Evolutionary conservation across 495 filamentous ascomycete genomes (phyloP), one percentile per base, ranked within the genome.

Genomic region (Aspergillus incahuasiensis): DNA sequence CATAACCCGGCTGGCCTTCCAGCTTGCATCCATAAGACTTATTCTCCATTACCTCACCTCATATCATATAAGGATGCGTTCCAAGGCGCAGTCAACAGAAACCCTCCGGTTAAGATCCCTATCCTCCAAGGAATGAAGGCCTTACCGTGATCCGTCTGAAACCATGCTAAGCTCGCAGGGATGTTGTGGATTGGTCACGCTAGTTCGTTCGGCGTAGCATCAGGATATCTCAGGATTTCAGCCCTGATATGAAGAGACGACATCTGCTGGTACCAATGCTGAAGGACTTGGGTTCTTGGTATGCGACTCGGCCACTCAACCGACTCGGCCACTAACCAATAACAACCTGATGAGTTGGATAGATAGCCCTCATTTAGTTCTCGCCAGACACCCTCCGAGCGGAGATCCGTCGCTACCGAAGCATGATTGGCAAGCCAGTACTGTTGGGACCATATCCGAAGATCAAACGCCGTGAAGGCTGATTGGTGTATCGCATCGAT

Each of bases 371-470:
- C n/a, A 54, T 40, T 11, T 40, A 54, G 20, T 28, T 28, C 2
- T 46, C 52, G 6, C 52, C 41, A 18, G 32, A 20, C 12, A 28
- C 25, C 45, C 45, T 48, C 15, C 25, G 45, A 48, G 28, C 28
- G 20, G 43, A 44, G 9, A 54, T 54, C n/a, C 52, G 25, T 46
- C 41, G 41, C 25, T 46, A 25, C 18, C 52, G 52, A 3, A 54
- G 24, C 52, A 46, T 54, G 52, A 54, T 42, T n/a, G 25, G 46
- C 18, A 54, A 54, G 5, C 52, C 52, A 16, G 52, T 54, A 54
- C 30, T n/a, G 21, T 3, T 15, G 9, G 13, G 43, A 21, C 13
- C 11, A 46, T 24, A n/a, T n/a, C n/a, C n/a, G n/a, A n/a, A n/a
- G n/a, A n/a, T n/a, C n/a, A n/a, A n/a, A n/a, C n/a, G n/a, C n/a